Evolutionary conservation across 1,284 basidiomycete species (phyloP).

Genomic region (Hymenochaete sp.): DNA sequence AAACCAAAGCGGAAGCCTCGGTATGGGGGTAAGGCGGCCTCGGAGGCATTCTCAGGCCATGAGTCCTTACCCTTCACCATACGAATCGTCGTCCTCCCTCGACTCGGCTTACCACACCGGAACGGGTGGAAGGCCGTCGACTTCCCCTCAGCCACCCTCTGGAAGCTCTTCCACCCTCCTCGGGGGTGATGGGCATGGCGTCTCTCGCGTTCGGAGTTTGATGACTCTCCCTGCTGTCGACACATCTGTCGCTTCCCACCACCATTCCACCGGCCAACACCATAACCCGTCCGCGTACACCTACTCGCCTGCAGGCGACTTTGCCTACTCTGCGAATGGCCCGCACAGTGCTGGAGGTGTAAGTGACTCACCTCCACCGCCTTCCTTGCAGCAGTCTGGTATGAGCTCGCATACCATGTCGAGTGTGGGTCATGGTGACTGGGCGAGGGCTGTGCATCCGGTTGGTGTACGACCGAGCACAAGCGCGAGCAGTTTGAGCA

Average conservation of each 20-base stretch:
- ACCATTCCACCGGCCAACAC: too few relatives aligned
- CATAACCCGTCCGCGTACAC: conserved; percentile 35
- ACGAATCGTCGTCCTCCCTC: conserved; percentile 37
- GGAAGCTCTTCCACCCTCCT: conserved; percentile 23
- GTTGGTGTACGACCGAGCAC: conserved; percentile 55
- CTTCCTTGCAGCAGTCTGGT: too few relatives aligned
- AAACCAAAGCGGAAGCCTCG: conserved; percentile 2
- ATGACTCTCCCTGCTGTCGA: conserved; percentile 65
- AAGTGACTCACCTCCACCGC: conserved; percentile 14
- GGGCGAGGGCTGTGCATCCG: conserved; percentile 25
- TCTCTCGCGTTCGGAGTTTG: conserved; percentile 58
- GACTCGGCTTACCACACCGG: conserved; percentile 17
- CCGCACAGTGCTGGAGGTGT: conserved; percentile 19
- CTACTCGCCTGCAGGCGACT: conserved; percentile 62
- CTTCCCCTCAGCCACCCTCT: conserved; percentile 53
- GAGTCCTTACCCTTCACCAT: conserved; percentile 73
- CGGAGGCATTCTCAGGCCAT: conserved; percentile 75
- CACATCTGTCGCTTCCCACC: conserved; percentile 19
- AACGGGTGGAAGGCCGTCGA: conserved; percentile 42
- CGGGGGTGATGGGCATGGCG: conserved; percentile 7
- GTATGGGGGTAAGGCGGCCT: conserved; percentile 40
- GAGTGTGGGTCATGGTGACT: conserved; percentile 33
- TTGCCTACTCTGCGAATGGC: conserved; percentile 58
- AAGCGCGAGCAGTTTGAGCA: conserved; percentile 61
- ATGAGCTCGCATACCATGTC: conserved; percentile 24